phyloP scores from a whole-genome alignment of 352 stramenopile species.

The Globisporangium cylindrosporum region DNA sequence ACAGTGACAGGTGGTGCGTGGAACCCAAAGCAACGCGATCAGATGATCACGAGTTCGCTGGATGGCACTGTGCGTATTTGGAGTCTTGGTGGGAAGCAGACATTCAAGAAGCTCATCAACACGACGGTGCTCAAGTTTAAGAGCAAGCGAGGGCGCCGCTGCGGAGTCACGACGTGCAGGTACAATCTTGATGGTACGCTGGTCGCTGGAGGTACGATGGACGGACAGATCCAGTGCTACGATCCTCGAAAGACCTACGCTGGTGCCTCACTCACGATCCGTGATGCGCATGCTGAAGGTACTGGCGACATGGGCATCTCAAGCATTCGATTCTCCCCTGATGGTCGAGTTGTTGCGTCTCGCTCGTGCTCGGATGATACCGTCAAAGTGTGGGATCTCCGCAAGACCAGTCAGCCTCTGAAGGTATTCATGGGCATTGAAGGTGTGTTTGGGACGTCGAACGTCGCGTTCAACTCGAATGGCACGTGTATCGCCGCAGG shows the following conservation, averaged over 20 bases:
- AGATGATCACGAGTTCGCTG: conserved; percentile 80
- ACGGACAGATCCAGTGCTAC: conserved; percentile 75
- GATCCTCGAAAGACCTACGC: conserved; percentile 73
- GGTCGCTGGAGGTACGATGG: conserved; percentile 67
- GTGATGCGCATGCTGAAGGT: conserved; percentile 69
- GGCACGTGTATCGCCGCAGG: conserved; percentile 69
- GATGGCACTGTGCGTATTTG: conserved; percentile 81
- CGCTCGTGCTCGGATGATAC: conserved; percentile 74
- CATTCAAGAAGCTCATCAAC: conserved; percentile 81
- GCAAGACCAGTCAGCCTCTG: conserved; percentile 51
- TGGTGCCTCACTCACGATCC: conserved; percentile 54
- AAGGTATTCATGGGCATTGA: conserved; percentile 64
- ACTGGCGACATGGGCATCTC: conserved; percentile 71
- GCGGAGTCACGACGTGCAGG: conserved; percentile 67
- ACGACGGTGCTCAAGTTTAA: conserved; percentile 82
- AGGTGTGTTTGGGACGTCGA: conserved; percentile 72
- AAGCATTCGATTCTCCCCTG: conserved; percentile 69
- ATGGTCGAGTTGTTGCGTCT: conserved; percentile 57
- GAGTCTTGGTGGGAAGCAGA: conserved; percentile 62
- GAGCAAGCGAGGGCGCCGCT: conserved; percentile 67
- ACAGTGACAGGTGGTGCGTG: conserved; percentile 63
- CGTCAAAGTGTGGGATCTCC: conserved; percentile 83
- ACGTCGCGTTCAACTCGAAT: conserved; percentile 74
- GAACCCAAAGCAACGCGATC: conserved; percentile 62
- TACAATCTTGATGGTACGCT: conserved; percentile 66